Percentiles rank a stretch among this genome's conserved stretches.
Evolutionary conservation across 2,329 filamentous ascomycete genomes (phyloP).

Genomic region (Diaporthe batatas): DNA sequence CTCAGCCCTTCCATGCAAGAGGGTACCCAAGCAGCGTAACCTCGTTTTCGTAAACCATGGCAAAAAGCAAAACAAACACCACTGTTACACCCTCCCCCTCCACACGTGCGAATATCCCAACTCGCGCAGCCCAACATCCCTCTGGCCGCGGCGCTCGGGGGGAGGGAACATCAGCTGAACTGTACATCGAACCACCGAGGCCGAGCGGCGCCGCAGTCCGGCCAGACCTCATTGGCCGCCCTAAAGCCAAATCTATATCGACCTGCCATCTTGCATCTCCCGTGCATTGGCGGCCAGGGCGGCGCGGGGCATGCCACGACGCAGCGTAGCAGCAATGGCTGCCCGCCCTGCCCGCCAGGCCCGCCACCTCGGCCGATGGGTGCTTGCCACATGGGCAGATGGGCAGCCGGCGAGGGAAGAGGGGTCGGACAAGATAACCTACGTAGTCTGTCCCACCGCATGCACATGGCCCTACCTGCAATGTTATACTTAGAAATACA

Average conservation of each 20-base stretch:
- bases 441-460: neutral
- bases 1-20: neutral
- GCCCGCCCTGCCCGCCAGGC: neutral
- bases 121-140: neutral
- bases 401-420: neutral
- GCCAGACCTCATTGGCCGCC: constrained; percentile 5
- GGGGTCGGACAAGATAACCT: neutral
- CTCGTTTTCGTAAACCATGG: no score
- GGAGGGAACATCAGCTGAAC: neutral
- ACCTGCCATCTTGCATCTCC: constrained; percentile 15
- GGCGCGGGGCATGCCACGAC: no score
- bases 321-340: constrained; percentile 3
- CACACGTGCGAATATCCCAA: neutral
- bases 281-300: neutral
- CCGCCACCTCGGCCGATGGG: no score
- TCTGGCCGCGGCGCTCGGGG: neutral
- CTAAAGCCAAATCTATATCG: neutral
- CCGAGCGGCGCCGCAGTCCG: neutral
- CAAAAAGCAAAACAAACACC: neutral
- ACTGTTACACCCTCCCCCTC: neutral
- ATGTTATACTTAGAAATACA: neutral
- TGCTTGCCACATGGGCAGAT: neutral
- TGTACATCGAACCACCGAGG: constrained; percentile 5
- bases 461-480: no score
- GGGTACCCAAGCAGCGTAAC: neutral